Evolutionary conservation across 495 filamentous ascomycete species (phyloP), one percentile per base, ranked within the genome.

Genomic region (Xylaria telfairii): DNA sequence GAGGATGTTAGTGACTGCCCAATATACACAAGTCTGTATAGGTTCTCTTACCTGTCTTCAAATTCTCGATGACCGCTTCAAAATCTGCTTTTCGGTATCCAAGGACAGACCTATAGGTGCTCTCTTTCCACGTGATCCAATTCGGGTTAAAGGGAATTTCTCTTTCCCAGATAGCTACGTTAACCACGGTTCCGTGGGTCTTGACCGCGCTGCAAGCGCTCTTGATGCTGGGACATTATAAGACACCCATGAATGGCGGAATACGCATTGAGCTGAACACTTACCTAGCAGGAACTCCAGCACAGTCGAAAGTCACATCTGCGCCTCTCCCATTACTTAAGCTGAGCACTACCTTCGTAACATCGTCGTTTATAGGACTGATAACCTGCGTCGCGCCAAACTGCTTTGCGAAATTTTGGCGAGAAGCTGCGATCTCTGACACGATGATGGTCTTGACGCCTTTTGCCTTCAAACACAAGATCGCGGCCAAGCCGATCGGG

Each of bases 121-220:
- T 72, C 76, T 88, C 84, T 17, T 78, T 73, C 39, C 82, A 84
- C 71, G 83, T 79, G 60, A 87, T 30, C 46, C 79, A 75, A 68
- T 88, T 90, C 2, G 86, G 84, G 3, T 75, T 72, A 32, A 90
- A 78, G 7, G 77, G 78, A n/a, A 83, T 81, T 2, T 74, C 62
- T 71, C 86, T 86, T 74, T 89, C 88, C 88, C 88, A 90, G 21
- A 90, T 84, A 3, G 89, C 88, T 49, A 90, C 83, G 68, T 90
- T 91, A 6, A 90, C 84, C 41, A 89, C 81, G 0, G 87, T 89
- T 6, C 89, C 89, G 54, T 83, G 78, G 3, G 81, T 81, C n/a
- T 85, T 81, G 37, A 86, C 76, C 0, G 85, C 82, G 32, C 81
- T 73, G 39, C 89, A 82, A 7, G 84, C 87, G 53, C 80, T 79